phyloP scores from a whole-genome alignment of 352 stramenopile genomes.

The Globisporangium emineosum region DNA sequence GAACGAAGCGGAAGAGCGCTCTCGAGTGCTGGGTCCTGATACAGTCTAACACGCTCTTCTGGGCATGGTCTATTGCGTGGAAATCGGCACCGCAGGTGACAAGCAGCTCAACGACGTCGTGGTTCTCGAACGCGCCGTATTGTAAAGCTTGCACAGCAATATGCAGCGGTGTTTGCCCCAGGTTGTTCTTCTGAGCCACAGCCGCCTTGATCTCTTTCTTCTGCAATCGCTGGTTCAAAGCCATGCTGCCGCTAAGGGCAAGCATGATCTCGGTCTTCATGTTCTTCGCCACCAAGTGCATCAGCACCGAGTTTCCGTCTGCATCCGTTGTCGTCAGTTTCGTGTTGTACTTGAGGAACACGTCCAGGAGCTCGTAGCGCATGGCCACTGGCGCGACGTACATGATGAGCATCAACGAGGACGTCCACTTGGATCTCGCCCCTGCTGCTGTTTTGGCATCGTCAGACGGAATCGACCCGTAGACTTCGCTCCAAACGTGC shows the following conservation, averaged over 20 bases:
- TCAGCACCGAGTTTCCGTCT: slow-evolving; percentile 53
- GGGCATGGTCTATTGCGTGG: slow-evolving; percentile 25
- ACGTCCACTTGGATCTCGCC: slow-evolving; percentile 35
- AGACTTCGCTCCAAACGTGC: slow-evolving; percentile 37
- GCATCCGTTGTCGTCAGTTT: slow-evolving; percentile 43
- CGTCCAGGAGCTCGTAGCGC: slow-evolving; percentile 26
- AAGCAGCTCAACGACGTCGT: slow-evolving; percentile 38
- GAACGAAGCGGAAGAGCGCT: slow-evolving; percentile 47
- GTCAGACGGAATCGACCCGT: slow-evolving; percentile 32
- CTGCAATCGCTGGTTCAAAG: slow-evolving; percentile 2
- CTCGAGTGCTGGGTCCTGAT: slow-evolving; percentile 41
- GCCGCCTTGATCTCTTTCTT: slow-evolving; percentile 33
- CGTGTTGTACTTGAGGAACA: slow-evolving; percentile 19
- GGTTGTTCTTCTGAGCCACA: slow-evolving; percentile 33
- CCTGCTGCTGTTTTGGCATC: slow-evolving; percentile 34
- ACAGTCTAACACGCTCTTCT: slow-evolving; percentile 52
- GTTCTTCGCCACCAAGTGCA: slow-evolving; percentile 53
- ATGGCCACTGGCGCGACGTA: slow-evolving; percentile 28
- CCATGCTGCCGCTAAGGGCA: slow-evolving; percentile 29
- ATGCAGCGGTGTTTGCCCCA: slow-evolving; percentile 51
- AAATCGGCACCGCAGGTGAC: slow-evolving; percentile 34
- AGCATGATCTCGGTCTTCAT: slow-evolving; percentile 39
- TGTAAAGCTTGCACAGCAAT: slow-evolving; percentile 44
- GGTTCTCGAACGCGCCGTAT: slow-evolving; percentile 68
- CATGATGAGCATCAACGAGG: background rate